Percentiles rank a stretch among this genome's conserved stretches.
Conservation (phyloP, 73 alveolate species). For the Effrenium voratum region DNA sequence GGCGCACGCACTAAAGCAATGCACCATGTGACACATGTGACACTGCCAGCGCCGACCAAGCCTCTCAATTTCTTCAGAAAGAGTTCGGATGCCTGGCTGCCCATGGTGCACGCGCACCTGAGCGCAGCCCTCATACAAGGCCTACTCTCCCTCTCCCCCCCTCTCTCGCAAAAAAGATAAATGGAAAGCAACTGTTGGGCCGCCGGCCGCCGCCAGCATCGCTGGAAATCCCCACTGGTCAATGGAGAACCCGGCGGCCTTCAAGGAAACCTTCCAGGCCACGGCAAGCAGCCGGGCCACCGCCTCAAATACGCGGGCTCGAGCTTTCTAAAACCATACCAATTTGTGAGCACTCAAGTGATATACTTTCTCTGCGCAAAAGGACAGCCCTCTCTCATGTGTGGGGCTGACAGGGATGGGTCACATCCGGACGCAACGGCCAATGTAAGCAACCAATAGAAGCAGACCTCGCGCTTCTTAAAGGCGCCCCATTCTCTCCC, state of each 20-base stretch:
- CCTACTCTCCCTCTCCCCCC: neutral
- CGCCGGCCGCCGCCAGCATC: slow-evolving; percentile 59
- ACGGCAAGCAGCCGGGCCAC: slow-evolving; percentile 76
- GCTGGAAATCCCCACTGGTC: slow-evolving; percentile 86
- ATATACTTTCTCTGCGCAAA: too few relatives aligned
- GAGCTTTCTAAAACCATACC: too few relatives aligned
- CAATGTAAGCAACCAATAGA: too few relatives aligned
- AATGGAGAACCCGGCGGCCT: slow-evolving; percentile 74
- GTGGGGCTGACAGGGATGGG: too few relatives aligned
- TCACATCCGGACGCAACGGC: too few relatives aligned
- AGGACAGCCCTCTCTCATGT: too few relatives aligned
- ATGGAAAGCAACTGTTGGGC: neutral
- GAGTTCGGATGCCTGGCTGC: slow-evolving; percentile 46
- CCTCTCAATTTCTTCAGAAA: slow-evolving; percentile 85
- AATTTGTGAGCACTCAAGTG: too few relatives aligned
- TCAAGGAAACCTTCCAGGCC: slow-evolving; percentile 80
- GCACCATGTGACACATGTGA: too few relatives aligned
- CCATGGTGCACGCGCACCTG: slow-evolving; percentile 45
- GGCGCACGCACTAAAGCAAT: too few relatives aligned
- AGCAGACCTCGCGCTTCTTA: slow-evolving; percentile 92
- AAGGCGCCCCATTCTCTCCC: slow-evolving; percentile 90
- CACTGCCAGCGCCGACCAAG: neutral
- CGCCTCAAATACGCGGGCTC: neutral
- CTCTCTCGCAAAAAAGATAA: neutral
- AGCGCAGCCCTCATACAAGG: neutral